Evolutionary conservation across 306 rosid species (phyloP), one percentile per base, ranked within the genome.

Genomic region (Trifolium fragiferum): DNA sequence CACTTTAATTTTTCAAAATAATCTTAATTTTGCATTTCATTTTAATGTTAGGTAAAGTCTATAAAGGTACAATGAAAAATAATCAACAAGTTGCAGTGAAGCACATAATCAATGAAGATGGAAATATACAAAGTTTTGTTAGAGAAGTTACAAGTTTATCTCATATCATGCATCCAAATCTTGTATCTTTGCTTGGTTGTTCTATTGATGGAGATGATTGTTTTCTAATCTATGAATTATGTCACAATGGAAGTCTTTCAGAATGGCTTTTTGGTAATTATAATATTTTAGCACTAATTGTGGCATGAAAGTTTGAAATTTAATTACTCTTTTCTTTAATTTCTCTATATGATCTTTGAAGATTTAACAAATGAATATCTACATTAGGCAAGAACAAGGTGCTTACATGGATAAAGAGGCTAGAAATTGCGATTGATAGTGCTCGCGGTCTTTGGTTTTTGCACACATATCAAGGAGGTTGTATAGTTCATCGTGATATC

Each of bases 401-500:
- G 66, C 86, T 90, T 10, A 69, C 90, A 2, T 87, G 92, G 96
- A 77, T 79, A 19, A 79, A 83, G 49, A 80, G 92, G 65, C 85
- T 86, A 46, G 70, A 84, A 83, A 84, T 86, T 55, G 96, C 96
- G 20, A 82, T 90, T 65, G 96, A 75, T 54, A 63, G 89, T 71
- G 96, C 96, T n/a, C 32, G 80, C 62, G 96, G 85, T 20, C 86
- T 90, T 73, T 68, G 83, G 84, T 87, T 86, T 82, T 87, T 90
- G 19, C 96, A 87, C 53, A 77, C 86, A 65, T 84, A 81, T 71
- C 72, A 79, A 19, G 87, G 71, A 71, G 96, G 96, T 47, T 88
- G 90, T 86, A 88, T 88, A 50, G 89, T 86, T 84, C 91, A 88
- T 33, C 90, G 91, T 10, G 96, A 86, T 72, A 81, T 90, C 85